phyloP scores from a whole-genome alignment of 2,329 filamentous ascomycete species.

The Trichocomaceae sp. region DNA sequence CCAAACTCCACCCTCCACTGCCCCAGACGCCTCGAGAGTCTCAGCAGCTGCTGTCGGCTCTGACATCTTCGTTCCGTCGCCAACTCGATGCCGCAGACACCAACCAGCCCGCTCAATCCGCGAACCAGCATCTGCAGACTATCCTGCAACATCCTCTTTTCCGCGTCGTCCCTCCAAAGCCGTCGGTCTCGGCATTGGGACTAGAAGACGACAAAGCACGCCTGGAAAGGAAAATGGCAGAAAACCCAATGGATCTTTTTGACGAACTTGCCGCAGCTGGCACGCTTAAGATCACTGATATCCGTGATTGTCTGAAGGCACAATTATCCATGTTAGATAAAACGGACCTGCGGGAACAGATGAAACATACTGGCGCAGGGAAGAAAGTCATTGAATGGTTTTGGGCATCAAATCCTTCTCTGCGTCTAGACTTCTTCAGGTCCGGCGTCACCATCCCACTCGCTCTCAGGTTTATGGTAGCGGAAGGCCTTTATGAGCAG shows the following conservation, averaged over 20 bases:
- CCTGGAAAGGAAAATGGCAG: constrained; percentile 19
- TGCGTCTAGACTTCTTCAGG: constrained; percentile 27
- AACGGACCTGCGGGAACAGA: constrained; percentile 19
- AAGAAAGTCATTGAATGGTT: constrained; percentile 35
- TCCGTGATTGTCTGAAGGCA: constrained; percentile 27
- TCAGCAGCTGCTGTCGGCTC: constrained; percentile 52
- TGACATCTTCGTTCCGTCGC: constrained; percentile 57
- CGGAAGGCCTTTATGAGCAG: constrained; percentile 29
- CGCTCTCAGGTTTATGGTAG: constrained; percentile 35
- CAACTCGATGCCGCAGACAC: constrained; percentile 47
- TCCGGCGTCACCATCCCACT: constrained; percentile 19
- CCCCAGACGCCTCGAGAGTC: constrained; percentile 53
- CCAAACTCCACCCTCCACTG: constrained; percentile 48
- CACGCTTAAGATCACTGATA: constrained; percentile 20
- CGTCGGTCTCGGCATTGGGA: constrained; percentile 12
- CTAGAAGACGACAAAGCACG: constrained; percentile 12
- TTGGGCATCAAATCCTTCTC: constrained; percentile 30
- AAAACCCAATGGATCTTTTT: constrained; percentile 30
- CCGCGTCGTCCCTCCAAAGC: constrained; percentile 29
- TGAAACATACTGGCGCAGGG: constrained; percentile 30
- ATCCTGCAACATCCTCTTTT: constrained; percentile 40
- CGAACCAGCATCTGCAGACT: constrained; percentile 32
- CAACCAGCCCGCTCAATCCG: constrained; percentile 26
- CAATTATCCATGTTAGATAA: constrained; percentile 28
- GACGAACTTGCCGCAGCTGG: constrained; percentile 36